phyloP scores from a whole-genome alignment of 2,329 filamentous ascomycete genomes.

The Alternaria dauci region DNA sequence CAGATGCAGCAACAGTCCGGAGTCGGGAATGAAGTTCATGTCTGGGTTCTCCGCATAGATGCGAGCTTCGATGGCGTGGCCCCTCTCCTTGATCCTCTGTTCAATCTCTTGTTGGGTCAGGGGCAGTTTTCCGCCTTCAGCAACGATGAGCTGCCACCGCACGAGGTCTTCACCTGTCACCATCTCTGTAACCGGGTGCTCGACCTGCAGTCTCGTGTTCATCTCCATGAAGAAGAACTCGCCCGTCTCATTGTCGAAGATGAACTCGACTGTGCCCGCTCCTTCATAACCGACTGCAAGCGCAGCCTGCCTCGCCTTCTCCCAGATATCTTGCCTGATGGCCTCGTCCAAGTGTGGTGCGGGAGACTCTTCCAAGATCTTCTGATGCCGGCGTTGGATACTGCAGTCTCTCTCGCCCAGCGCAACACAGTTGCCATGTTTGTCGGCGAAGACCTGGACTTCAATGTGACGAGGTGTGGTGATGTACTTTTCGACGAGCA shows the following conservation, averaged over 20 bases:
- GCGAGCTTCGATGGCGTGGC: conserved; percentile 91
- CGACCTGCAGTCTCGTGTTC: conserved; percentile 88
- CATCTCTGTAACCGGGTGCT: conserved; percentile 92
- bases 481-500: conserved; percentile 74
- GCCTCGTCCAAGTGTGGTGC: conserved; percentile 68
- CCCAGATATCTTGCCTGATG: conserved; percentile 70
- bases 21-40: conserved; percentile 91
- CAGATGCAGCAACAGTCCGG: conserved; percentile 85
- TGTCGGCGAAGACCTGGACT: conserved; percentile 72
- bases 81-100: conserved; percentile 73
- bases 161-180: conserved; percentile 82
- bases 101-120: conserved; percentile 72
- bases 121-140: conserved; percentile 73
- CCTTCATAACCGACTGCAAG: conserved; percentile 71
- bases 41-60: conserved; percentile 97
- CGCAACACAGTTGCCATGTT: conserved; percentile 70
- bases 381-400: conserved; percentile 71
- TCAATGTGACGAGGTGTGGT: conserved; percentile 72
- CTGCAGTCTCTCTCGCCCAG: conserved; percentile 72
- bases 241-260: conserved; percentile 72
- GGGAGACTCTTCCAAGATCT: conserved; percentile 72
- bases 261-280: conserved; percentile 73
- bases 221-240: conserved; percentile 77
- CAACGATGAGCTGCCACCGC: conserved; percentile 92
- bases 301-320: conserved; percentile 69